phyloP scores from a whole-genome alignment of 1,284 basidiomycete species.

The Schizophyllum amplum region DNA sequence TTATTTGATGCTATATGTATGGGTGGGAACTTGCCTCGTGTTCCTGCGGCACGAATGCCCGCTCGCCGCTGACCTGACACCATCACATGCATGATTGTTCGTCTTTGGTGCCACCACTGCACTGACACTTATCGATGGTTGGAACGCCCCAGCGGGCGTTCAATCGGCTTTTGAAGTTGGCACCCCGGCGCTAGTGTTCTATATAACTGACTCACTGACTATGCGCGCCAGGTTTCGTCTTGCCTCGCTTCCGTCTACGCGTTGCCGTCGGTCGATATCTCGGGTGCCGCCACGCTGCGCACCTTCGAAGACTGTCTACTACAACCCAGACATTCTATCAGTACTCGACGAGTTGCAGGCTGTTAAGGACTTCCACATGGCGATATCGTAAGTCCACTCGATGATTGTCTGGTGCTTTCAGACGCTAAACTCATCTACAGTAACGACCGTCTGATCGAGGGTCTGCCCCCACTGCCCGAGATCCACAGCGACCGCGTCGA shows the following conservation, averaged over 20 bases:
- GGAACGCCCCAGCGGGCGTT: neutral
- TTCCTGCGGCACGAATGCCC: neutral
- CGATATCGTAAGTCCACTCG: neutral
- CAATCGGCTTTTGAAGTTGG: neutral
- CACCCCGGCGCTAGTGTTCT: neutral
- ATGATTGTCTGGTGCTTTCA: neutral
- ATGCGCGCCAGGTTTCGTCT: neutral
- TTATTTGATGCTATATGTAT: neutral
- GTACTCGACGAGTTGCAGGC: neutral
- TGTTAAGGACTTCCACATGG: neutral
- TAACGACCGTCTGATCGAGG: neutral
- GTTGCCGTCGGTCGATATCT: too few species aligned
- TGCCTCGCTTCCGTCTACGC: neutral
- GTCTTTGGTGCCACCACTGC: neutral
- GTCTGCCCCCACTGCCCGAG: slow-evolving; percentile 40
- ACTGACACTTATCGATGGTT: neutral
- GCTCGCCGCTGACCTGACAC: neutral
- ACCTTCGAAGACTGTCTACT: too few species aligned
- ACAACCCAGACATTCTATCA: too few species aligned
- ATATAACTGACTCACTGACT: neutral
- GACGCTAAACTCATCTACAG: neutral
- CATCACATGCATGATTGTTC: neutral
- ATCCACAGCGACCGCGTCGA: slow-evolving; percentile 36
- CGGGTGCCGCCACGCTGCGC: too few species aligned
- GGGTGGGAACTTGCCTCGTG: neutral